Evolutionary conservation across 768 basidiomycete species (phyloP).

Genomic region (Boletus reticulatus): DNA sequence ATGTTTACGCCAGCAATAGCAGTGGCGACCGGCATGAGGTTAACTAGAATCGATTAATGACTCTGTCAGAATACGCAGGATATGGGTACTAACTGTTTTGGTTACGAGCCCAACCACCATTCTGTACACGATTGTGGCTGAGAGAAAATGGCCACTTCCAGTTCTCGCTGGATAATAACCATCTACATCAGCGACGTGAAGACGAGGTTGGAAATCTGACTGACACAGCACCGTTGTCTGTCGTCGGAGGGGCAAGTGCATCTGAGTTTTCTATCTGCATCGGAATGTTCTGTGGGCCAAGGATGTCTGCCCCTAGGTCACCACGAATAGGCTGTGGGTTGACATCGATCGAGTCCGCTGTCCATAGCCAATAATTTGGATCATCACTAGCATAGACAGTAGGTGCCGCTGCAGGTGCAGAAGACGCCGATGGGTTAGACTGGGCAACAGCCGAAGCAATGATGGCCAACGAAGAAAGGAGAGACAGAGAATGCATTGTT

Average conservation of each 20-base stretch:
- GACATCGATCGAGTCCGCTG: constrained; percentile 19
- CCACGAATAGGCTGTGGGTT: constrained; percentile 45
- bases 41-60: constrained; percentile 25
- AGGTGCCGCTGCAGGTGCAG: constrained; percentile 35
- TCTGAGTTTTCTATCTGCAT: constrained; percentile 59
- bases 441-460: constrained; percentile 21
- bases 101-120: constrained; percentile 67
- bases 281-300: constrained; percentile 58
- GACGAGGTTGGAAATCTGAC: constrained; percentile 7
- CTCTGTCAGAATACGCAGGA: not conserved
- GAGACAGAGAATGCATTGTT: constrained; percentile 30
- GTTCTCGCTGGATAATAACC: constrained; percentile 33
- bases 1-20: constrained; percentile 41
- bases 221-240: constrained; percentile 54
- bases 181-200: not conserved
- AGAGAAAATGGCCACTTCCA: constrained; percentile 64
- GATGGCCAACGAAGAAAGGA: constrained; percentile 23
- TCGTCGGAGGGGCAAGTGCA: constrained; percentile 56
- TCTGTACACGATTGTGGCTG: constrained; percentile 57
- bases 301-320: constrained; percentile 41
- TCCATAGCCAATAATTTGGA: constrained; percentile 47
- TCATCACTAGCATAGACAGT: constrained; percentile 45
- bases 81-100: constrained; percentile 45
- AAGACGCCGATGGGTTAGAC: constrained; percentile 17
- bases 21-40: constrained; percentile 39